phyloP scores from a whole-genome alignment of 2,329 filamentous ascomycete genomes.

The Metarhizium anisopliae region DNA sequence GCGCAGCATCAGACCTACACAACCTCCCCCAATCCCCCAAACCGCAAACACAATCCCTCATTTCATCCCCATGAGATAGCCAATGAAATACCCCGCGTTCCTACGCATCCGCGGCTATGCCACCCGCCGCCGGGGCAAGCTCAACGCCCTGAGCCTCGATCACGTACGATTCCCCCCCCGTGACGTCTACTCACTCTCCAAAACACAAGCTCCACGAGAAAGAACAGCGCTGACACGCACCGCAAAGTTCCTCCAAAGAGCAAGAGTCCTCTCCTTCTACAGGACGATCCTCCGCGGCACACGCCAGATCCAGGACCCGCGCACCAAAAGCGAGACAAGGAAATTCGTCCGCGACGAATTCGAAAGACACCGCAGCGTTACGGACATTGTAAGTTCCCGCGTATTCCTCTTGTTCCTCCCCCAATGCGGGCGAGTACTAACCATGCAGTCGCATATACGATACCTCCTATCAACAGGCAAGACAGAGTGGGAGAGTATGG shows the following conservation, averaged over 20 bases:
- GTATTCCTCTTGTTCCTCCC: neutral
- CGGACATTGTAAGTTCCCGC: constrained; percentile 39
- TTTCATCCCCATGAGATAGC: neutral
- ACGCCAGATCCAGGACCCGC: constrained; percentile 38
- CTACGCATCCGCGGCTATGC: constrained; percentile 24
- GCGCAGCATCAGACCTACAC: no score
- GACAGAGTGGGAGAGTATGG: constrained; percentile 57
- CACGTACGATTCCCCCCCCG: constrained; percentile 36
- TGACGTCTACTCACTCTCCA: neutral
- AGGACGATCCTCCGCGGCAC: constrained; percentile 48
- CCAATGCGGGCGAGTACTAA: neutral
- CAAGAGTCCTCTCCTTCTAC: constrained; percentile 47
- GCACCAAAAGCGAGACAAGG: constrained; percentile 45
- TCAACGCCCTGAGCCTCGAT: constrained; percentile 43
- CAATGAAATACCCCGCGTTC: constrained; percentile 16
- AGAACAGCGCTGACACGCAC: neutral
- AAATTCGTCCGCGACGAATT: constrained; percentile 52
- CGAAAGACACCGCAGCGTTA: constrained; percentile 46
- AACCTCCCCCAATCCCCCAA: neutral
- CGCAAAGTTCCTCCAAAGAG: constrained; percentile 48
- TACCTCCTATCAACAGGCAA: constrained; percentile 57
- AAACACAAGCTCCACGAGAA: neutral
- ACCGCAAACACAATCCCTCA: neutral
- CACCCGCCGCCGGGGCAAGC: constrained; percentile 17
- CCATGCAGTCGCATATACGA: constrained; percentile 44